Conservation (phyloP, 306 rosid species). For the Corylus avellana region DNA sequence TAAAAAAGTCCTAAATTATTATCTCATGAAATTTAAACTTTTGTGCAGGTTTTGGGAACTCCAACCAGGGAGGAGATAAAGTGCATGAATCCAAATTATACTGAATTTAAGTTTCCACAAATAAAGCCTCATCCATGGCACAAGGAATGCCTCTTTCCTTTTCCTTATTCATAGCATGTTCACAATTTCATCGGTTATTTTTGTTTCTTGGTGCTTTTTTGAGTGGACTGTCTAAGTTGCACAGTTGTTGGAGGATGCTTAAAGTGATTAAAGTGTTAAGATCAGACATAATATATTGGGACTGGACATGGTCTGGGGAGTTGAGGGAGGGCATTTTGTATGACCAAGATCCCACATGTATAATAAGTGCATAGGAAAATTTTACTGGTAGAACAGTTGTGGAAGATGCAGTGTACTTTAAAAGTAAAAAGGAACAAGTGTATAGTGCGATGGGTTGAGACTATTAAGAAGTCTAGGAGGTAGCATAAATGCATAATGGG, state of each 20-base stretch:
- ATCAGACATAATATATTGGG: not conserved
- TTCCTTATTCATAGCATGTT: slow-evolving; percentile 20
- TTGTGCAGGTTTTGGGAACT: slow-evolving; percentile 88
- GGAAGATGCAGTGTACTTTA: not conserved
- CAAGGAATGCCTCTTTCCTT: slow-evolving; percentile 52
- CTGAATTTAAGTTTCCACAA: slow-evolving; percentile 97
- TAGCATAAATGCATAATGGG: not conserved
- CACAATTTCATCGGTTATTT: not conserved
- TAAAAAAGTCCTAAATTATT: not conserved
- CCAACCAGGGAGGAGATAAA: slow-evolving; percentile 99
- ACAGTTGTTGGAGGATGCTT: slow-evolving; percentile 4
- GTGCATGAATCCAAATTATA: slow-evolving; percentile 99
- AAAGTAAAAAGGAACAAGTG: not conserved
- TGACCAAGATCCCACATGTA: slow-evolving; percentile 1
- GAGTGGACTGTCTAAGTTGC: not conserved
- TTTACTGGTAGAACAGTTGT: not conserved
- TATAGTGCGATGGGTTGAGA: not conserved
- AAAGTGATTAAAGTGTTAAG: not conserved
- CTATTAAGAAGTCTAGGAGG: not conserved
- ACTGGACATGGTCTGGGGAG: slow-evolving; percentile 2
- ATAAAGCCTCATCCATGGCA: slow-evolving; percentile 99
- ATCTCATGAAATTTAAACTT: slow-evolving; percentile 3
- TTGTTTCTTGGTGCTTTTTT: not conserved
- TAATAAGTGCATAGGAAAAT: not conserved
- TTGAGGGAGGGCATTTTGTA: not conserved